phyloP scores from a whole-genome alignment of 768 basidiomycete species.

The Leccinum boreale region DNA sequence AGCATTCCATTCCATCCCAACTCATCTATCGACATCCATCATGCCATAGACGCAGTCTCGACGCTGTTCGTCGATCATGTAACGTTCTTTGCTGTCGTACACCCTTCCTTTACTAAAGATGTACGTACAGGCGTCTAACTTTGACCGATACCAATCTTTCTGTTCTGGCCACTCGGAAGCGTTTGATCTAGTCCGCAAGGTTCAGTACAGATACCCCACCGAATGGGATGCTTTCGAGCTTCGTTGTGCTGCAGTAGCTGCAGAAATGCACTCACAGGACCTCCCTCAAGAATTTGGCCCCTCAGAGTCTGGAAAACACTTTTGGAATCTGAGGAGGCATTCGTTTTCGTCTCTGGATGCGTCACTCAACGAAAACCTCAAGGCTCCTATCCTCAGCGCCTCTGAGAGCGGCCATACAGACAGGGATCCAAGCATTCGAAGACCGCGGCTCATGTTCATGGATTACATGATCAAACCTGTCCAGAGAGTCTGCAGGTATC shows the following conservation, averaged over 20 bases:
- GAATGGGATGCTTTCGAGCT: conserved; percentile 89
- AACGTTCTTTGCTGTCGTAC: conserved; percentile 6
- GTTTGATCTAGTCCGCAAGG: conserved; percentile 64
- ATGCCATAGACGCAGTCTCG: conserved; percentile 38
- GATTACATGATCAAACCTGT: conserved; percentile 98
- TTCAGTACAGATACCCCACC: conserved; percentile 55
- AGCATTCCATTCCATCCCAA: neutral
- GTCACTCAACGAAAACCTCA: conserved; percentile 31
- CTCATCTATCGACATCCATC: conserved; percentile 41
- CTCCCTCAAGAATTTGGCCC: conserved; percentile 2
- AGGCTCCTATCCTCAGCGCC: conserved; percentile 29
- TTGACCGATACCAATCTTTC: conserved; percentile 79
- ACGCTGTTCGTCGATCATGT: conserved; percentile 61
- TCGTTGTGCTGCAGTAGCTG: conserved; percentile 58
- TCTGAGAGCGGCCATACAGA: conserved; percentile 32
- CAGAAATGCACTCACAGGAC: conserved; percentile 30
- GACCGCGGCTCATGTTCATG: conserved; percentile 55
- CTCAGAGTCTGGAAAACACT: conserved; percentile 5
- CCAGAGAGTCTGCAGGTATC: conserved; percentile 94
- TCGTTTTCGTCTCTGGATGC: conserved; percentile 54
- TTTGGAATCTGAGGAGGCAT: conserved; percentile 34
- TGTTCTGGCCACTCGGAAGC: conserved; percentile 88
- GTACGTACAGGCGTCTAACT: conserved; percentile 58
- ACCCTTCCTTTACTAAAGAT: neutral
- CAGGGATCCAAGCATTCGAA: conserved; percentile 25